These are phyloP conservation scores for Tagetes patula DNA, from an alignment of 129 eudicot genomes.

Conservation along the genomic window DNA sequence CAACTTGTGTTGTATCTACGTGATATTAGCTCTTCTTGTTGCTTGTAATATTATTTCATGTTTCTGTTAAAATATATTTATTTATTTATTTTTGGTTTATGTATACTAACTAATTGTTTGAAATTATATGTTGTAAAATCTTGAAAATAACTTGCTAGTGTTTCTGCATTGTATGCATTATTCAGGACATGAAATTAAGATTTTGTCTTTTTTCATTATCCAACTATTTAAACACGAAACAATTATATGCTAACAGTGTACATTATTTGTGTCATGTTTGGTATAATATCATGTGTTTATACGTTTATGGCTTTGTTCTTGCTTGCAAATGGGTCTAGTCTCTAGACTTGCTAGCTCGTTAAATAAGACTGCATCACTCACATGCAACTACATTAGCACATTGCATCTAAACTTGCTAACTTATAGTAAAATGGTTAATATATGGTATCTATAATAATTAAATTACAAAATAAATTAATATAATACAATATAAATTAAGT, in stretches of 20 bases:
- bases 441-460: background rate
- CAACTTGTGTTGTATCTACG: conserved; percentile 42
- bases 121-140: conserved; percentile 28
- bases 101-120: conserved; percentile 20
- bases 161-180: conserved; percentile 34
- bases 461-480: background rate
- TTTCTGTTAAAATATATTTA: conserved; percentile 20
- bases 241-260: conserved; percentile 29
- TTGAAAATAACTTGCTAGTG: conserved; percentile 28
- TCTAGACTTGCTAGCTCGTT: background rate
- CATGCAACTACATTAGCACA: background rate
- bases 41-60: conserved; percentile 32
- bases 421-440: background rate
- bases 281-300: conserved; percentile 10
- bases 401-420: background rate
- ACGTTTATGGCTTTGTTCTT: background rate
- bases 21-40: conserved; percentile 36
- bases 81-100: conserved; percentile 2
- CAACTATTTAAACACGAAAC: conserved; percentile 18
- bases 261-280: conserved; percentile 17
- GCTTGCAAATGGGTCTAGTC: background rate
- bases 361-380: no score
- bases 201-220: conserved; percentile 13
- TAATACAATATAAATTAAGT: background rate
- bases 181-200: conserved; percentile 27